Evolutionary conservation across 345 rosid genomes (phyloP), one percentile per base, ranked within the genome.

Genomic region (Geranium rotundifolium): DNA sequence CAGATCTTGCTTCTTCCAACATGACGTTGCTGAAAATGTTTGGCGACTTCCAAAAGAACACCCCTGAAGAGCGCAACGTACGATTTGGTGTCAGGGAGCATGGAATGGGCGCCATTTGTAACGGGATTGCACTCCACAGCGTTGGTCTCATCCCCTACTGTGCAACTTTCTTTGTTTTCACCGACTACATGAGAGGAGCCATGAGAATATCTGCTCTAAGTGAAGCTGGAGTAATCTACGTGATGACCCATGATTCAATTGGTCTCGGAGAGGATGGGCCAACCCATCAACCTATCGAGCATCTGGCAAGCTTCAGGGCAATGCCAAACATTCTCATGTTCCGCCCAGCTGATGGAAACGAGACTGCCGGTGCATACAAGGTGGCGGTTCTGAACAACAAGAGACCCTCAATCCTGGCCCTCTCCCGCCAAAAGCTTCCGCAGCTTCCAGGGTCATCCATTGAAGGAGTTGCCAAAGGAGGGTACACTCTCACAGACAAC

Each of bases 221-320:
- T 59, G 69, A 70, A 3, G 77, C 80, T 1, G 71, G 80, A 68
- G 77, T 75, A 7, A 65, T 79, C 64, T 73, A 70, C 9, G 19
- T 70, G 39, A 60, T 79, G 77, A 75, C 80, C 17, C 77, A 79
- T 16, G 80, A 79, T 29, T 79, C 73, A 12, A 73, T 75, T 6
- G 80, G 80, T 59, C 71, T 73, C 1, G 77, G 82, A 18, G 80
- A 79, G 69, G 77, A 79, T 61, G 80, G 77, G 12, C 82, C 76
- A 6, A 79, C 77, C 39, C 77, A 79, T 56, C 80, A 79, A 71
- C 77, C 77, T 10, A 59, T 75, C 17, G 80, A 79, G 60, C 77
- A 79, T 29, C 71, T 79, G 8, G 72, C 73, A 7, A 70, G 80
- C 59, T 66, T 79, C 27, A 41, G 76, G 54, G 79, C 80, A 1